Conservation (phyloP, 257 asterid genomes). For the Solanum pennellii region DNA sequence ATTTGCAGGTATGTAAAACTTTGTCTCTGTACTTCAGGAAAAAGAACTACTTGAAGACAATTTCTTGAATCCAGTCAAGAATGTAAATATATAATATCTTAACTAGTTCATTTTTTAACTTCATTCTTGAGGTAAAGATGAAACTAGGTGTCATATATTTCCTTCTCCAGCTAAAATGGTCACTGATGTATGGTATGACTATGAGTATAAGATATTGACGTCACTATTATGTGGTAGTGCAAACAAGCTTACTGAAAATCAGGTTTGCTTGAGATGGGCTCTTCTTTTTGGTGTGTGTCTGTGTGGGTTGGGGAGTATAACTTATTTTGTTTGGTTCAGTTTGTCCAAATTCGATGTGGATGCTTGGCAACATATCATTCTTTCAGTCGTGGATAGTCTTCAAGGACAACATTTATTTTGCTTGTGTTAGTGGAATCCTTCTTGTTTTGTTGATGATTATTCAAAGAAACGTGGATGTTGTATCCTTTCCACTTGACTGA, state of each 20-base stretch:
- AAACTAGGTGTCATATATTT: neutral
- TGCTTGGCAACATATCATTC: neutral
- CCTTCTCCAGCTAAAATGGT: neutral
- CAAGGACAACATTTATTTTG: neutral
- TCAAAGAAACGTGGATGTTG: neutral
- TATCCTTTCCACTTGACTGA: neutral
- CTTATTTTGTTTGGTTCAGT: neutral
- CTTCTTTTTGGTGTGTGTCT: neutral
- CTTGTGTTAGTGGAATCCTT: neutral
- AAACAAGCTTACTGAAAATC: neutral
- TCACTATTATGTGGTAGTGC: neutral
- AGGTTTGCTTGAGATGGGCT: neutral
- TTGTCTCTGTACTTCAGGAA: neutral
- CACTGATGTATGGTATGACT: neutral
- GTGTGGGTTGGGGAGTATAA: neutral
- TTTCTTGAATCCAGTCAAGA: neutral
- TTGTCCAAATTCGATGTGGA: neutral
- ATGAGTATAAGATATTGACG: neutral
- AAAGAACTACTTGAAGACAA: neutral
- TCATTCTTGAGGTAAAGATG: neutral
- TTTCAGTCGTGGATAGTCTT: neutral
- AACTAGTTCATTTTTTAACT: neutral
- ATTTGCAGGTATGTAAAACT: constrained; percentile 54
- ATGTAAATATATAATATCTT: neutral
- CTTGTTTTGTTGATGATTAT: neutral